Percentiles rank a stretch among this genome's conserved stretches.
Conservation (phyloP, 495 filamentous ascomycete species). For the Neurospora sp. region DNA sequence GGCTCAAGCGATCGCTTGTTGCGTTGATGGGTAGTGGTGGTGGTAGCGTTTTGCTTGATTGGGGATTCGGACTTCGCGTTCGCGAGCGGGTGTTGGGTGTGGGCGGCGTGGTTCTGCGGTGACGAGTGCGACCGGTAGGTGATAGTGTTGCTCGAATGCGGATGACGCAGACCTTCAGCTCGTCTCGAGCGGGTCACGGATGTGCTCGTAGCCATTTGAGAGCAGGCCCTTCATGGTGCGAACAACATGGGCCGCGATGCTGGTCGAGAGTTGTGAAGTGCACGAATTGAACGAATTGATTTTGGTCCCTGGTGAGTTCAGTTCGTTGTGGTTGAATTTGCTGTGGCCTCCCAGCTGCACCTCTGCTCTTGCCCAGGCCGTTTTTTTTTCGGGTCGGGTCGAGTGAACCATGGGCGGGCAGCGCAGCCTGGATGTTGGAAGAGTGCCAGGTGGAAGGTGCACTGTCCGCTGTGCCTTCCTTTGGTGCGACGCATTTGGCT, state of each 20-base stretch:
- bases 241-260: not conserved
- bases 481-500: not conserved
- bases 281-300: not conserved
- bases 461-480: not conserved
- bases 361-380: not conserved
- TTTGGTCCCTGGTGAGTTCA: not conserved
- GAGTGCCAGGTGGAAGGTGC: not conserved
- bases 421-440: not conserved
- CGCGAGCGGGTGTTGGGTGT: slow-evolving; percentile 7
- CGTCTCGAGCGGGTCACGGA: slow-evolving; percentile 27
- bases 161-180: slow-evolving; percentile 20
- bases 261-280: not conserved
- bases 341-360: not conserved
- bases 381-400: not conserved
- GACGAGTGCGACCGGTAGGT: not conserved
- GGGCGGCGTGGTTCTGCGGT: slow-evolving; percentile 7
- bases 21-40: slow-evolving; percentile 6
- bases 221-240: slow-evolving; percentile 12
- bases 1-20: slow-evolving; percentile 17
- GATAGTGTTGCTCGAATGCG: slow-evolving; percentile 7
- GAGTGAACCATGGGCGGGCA: not conserved
- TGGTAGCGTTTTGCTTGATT: slow-evolving; percentile 1
- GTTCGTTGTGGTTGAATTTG: not conserved
- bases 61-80: slow-evolving; percentile 5
- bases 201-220: slow-evolving; percentile 23